Base-by-base conservation (phyloP, 176 grass and related monocot species). In the Oryza meridionalis region DNA sequence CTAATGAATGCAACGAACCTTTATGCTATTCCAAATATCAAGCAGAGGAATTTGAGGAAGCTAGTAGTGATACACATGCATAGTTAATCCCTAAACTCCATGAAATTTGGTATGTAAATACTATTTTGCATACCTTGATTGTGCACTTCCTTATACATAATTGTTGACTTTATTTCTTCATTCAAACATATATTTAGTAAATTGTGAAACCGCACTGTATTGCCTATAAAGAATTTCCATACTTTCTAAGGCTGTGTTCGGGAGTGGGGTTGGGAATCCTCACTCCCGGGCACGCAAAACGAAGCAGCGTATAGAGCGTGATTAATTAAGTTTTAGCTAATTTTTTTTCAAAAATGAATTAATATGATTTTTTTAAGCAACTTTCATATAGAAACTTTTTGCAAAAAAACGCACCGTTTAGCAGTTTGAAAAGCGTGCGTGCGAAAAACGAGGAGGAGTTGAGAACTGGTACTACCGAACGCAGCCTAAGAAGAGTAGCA, bases 21-120 rank as follows among this genome's bases (percentile, higher is more conserved):
- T 61, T 44, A 65, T 32, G 24, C 9, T 22, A 80, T 51, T 22
- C 9, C 64, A 19, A 65, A 64, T 63, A 85, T 72, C 16, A 70
- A 21, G 35, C 25, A 70, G 17, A 24, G 31, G 29, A 49, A 51
- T 43, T 25, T 38, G 69, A 21, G 43, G 22, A 77, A 69, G 26
- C 24, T 84, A 40, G 5, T 21, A 58, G 10, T 31, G 50, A 38
- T n/a, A 16, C 5, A 42, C 29, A 77, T 67, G 72, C 72, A 66
- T 13, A 32, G 21, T 26, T 66, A 2, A 53, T 37, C 10, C 38
- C 33, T 68, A 67, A 66, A 53, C n/a, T 53, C 24, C 12, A 51
- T 37, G 50, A 44, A 76, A 38, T n/a, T 47, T 77, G 33, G 64
- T 19, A 51, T 26, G 26, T 31, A 64, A 21, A n/a, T 59, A 42